Evolutionary conservation across 768 basidiomycete genomes (phyloP), one percentile per base, ranked within the genome.

Genomic region (Megacollybia marginata): DNA sequence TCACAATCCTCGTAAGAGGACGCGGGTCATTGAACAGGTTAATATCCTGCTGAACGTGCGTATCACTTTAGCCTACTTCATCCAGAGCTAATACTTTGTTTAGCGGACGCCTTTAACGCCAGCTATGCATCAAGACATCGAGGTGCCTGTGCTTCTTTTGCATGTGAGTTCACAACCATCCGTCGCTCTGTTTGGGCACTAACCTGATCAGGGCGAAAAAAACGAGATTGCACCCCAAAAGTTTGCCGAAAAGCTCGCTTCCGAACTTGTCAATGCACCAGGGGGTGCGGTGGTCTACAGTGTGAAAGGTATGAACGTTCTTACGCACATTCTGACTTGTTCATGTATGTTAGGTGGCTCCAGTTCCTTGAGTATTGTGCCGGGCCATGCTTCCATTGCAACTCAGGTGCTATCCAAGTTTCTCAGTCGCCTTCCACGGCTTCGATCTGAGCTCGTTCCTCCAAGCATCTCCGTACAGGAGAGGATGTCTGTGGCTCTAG

Each of bases 401-500:
- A 85, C 85, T 59, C 79, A 80, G 54, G 77, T 78, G 5, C 78
- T 84, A 54, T 55, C 68, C 47, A 80, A 78, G 57, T 90, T 89
- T 61, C 62, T 89, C 9, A 64, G 69, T 12, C 74, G 78, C 13
- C 73, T 79, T 33, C 76, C 82, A 9, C 73, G 59, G 20, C 60
- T 67, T 11, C 65, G 72, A 16, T 80, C 82, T 36, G 76, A 79
- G 47, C 65, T 78, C n/a, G 44, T 59, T 0, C 65, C 65, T 4
- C 71, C 72, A 5, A 45, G 59, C 16, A 54, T 66, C 1, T 51
- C 70, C 1, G 60, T 67, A 5, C 50, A 57, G 18, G 76, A 81
- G 23, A 75, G 81, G 19, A 82, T 87, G 75, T 60, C 64, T 44
- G 56, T 55, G 3, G 87, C 86, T 0, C 63, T 90, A 6, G 62